Evolutionary conservation across 2,329 filamentous ascomycete species (phyloP), one percentile per base, ranked within the genome.

Genomic region (Volutella citrinella): DNA sequence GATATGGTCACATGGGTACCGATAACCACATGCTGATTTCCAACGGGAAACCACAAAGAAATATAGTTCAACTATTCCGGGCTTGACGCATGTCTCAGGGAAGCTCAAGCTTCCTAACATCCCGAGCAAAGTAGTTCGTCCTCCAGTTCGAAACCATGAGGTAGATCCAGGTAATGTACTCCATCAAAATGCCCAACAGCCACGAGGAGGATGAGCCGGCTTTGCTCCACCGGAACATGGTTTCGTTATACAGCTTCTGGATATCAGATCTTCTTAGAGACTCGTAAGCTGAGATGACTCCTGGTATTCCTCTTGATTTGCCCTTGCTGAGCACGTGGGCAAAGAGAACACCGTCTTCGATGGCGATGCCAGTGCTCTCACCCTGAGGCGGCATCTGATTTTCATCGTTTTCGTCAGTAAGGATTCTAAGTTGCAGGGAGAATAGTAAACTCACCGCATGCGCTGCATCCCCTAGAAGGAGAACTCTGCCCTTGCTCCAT

Each of bases 381-480:
- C 70, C 70, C 38, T 72, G 68, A 4, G 70, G 69, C 5, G 69
- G 68, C 69, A 73, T 73, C 54, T 58, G 23, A 14, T 16, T 18
- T 10, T 12, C 5, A 26, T n/a, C n/a, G n/a, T n/a, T 19, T 10
- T 25, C 12, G 18, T 30, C 17, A 38, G 27, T 13, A 12, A 9
- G 22, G 9, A 11, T 19, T 10, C 10, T 18, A 22, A 20, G 13
- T 9, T 14, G 5, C 7, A 7, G 17, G 10, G 16, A 12, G 15
- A 5, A 12, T 18, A 7, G 16, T 13, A 14, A 5, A 36, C 47
- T 35, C 30, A 45, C 47, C 29, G 74, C 73, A 54, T 80, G 75
- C 1, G 73, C 74, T 3, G 74, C 74, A 51, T 80, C 76, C 5
- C 76, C 76, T 4, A 78, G 55, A 3, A 80, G 54, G 5, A 80